These are phyloP conservation scores for Eimeria falciformis DNA, from an alignment of 169 alveolate genomes.

Conservation along the genomic window DNA sequence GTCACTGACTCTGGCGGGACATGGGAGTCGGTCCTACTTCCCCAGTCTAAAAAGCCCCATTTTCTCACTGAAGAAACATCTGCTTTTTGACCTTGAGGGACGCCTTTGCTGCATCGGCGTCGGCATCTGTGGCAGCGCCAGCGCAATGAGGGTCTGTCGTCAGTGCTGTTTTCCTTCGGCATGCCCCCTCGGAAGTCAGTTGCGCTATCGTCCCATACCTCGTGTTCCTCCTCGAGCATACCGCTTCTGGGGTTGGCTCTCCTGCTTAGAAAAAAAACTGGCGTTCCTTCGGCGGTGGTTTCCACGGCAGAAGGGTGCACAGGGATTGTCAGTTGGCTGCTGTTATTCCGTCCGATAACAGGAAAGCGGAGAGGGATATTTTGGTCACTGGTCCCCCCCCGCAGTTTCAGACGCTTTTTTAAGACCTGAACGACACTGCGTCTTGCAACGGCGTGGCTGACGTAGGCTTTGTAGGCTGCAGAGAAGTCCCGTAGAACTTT, in stretches of 20 bases:
- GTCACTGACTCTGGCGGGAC: constrained; percentile 25
- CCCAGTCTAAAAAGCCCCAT: constrained; percentile 1
- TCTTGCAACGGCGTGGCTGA: constrained; percentile 37
- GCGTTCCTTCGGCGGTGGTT: background rate
- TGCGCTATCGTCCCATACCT: background rate
- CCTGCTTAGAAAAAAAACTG: background rate
- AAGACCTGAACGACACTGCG: constrained; percentile 56
- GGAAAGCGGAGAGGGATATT: background rate
- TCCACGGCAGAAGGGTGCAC: background rate
- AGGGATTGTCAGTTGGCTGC: background rate
- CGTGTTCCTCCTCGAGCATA: background rate
- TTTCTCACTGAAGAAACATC: background rate
- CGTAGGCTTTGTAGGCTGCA: constrained; percentile 58
- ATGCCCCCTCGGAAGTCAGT: background rate
- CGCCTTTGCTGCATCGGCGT: background rate
- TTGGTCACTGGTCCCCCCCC: background rate
- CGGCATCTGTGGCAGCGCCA: constrained; percentile 1
- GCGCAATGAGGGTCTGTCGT: background rate
- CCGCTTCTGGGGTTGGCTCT: background rate
- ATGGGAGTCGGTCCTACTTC: background rate
- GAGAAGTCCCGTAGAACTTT: constrained; percentile 19
- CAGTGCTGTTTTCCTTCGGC: background rate
- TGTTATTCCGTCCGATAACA: background rate
- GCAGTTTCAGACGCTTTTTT: constrained; percentile 2
- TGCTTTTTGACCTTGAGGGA: background rate